Evolutionary conservation across 768 basidiomycete species (phyloP).

Genomic region (Boletus vinaceobasis): DNA sequence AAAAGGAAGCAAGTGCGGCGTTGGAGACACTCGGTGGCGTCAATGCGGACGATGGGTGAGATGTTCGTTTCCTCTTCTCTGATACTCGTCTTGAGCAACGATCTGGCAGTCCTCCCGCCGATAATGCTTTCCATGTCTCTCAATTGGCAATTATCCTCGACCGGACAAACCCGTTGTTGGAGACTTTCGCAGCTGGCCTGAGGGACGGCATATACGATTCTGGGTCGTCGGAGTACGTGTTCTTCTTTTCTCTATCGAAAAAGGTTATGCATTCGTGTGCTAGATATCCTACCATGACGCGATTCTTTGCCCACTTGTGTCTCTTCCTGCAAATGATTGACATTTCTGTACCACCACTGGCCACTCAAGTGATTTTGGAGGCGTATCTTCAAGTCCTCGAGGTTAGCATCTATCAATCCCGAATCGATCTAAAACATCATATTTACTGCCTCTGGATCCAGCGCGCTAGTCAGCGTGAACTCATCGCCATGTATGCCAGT

Average conservation of each 20-base stretch:
- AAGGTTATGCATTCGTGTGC: not conserved
- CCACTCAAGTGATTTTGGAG: slow-evolving; percentile 80
- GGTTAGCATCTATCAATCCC: slow-evolving; percentile 35
- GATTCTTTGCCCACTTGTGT: slow-evolving; percentile 93
- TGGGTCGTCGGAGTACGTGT: slow-evolving; percentile 54
- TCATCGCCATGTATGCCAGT: slow-evolving; percentile 93
- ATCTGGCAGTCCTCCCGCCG: slow-evolving; percentile 49
- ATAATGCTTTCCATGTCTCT: slow-evolving; percentile 78
- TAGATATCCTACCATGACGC: slow-evolving; percentile 69
- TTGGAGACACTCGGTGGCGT: slow-evolving; percentile 58
- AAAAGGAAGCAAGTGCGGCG: slow-evolving; percentile 55
- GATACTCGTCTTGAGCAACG: slow-evolving; percentile 1
- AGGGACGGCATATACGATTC: slow-evolving; percentile 47
- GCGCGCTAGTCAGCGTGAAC: slow-evolving; percentile 73
- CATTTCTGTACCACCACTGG: slow-evolving; percentile 63
- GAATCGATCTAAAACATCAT: not conserved
- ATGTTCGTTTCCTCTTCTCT: slow-evolving; percentile 3
- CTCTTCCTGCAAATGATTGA: slow-evolving; percentile 85
- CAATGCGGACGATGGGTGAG: slow-evolving; percentile 62
- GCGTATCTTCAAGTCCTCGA: slow-evolving; percentile 87
- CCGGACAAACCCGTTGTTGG: slow-evolving; percentile 62
- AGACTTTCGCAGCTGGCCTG: slow-evolving; percentile 61
- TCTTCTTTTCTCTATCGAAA: slow-evolving; percentile 1
- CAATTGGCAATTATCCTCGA: slow-evolving; percentile 77
- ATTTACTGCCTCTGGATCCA: slow-evolving; percentile 23